These are phyloP conservation scores for Malbranchea cinnamomea DNA, from an alignment of 2,329 filamentous ascomycete genomes.

Conservation along the genomic window DNA sequence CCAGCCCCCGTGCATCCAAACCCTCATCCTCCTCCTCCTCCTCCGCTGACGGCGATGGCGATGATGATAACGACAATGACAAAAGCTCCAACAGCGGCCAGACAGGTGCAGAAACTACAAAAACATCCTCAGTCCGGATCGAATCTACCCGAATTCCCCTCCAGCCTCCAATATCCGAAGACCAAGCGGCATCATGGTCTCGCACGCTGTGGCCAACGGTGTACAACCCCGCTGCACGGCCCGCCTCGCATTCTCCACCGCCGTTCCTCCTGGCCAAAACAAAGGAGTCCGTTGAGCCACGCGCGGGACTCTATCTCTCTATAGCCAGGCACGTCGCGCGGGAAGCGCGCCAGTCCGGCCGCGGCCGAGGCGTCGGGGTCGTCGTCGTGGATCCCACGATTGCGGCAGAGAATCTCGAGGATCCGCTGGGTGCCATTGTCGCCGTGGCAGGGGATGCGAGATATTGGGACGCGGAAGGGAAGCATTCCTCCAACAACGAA, in stretches of 20 bases:
- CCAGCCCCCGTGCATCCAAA: constrained; percentile 11
- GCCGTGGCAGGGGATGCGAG: constrained; percentile 31
- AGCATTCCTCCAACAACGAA: not conserved
- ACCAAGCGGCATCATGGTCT: constrained; percentile 30
- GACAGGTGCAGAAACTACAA: constrained; percentile 3
- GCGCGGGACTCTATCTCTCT: constrained; percentile 25
- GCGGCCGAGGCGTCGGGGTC: constrained; percentile 27
- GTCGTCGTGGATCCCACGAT: constrained; percentile 30
- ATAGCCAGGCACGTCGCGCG: constrained; percentile 25
- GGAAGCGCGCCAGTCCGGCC: constrained; percentile 22
- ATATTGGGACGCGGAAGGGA: constrained; percentile 12
- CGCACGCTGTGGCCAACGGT: constrained; percentile 28
- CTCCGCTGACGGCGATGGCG: constrained; percentile 1
- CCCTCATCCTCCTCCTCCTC: not conserved
- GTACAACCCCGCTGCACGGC: constrained; percentile 31
- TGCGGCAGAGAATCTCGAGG: constrained; percentile 14
- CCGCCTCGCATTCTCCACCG: constrained; percentile 28
- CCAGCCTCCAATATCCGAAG: constrained; percentile 23
- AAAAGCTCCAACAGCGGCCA: not conserved
- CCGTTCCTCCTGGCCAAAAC: constrained; percentile 21
- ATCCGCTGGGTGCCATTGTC: constrained; percentile 25
- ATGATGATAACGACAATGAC: constrained; percentile 1
- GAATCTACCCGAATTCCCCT: constrained; percentile 24
- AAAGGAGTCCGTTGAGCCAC: constrained; percentile 21
- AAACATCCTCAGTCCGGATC: constrained; percentile 13